A percentile compares a stretch with the other conserved stretches of the same genome.
Evolutionary conservation across 2,329 filamentous ascomycete genomes (phyloP).

Genomic region (Diplodia sapinea): DNA sequence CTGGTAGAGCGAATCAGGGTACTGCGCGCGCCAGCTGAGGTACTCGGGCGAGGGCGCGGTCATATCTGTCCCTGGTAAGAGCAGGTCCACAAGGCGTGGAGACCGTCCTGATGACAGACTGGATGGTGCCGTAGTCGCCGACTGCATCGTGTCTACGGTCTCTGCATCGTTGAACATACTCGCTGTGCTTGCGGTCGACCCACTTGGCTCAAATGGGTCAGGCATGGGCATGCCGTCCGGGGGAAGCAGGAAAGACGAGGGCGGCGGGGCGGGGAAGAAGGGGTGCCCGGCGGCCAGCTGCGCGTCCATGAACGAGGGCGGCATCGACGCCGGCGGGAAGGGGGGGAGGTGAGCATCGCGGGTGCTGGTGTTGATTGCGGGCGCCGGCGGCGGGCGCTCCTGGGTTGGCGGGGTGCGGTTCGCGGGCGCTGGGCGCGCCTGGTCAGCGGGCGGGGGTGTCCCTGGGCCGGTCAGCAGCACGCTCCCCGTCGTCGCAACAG

Average conservation of each 20-base stretch:
- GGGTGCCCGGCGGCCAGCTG: slow-evolving; percentile 31
- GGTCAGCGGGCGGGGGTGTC: slow-evolving; percentile 31
- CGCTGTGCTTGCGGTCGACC: slow-evolving; percentile 43
- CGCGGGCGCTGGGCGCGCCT: not conserved
- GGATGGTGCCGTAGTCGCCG: slow-evolving; percentile 42
- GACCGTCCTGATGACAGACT: slow-evolving; percentile 54
- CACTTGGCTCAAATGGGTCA: slow-evolving; percentile 43
- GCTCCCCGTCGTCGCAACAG: not conserved
- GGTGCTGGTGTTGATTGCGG: slow-evolving; percentile 12
- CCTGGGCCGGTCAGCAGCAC: slow-evolving; percentile 32
- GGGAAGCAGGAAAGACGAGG: slow-evolving; percentile 38
- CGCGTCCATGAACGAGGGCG: slow-evolving; percentile 25
- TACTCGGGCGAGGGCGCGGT: slow-evolving; percentile 50
- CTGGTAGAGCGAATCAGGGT: slow-evolving; percentile 44
- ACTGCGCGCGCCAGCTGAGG: slow-evolving; percentile 42
- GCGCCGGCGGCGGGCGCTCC: slow-evolving; percentile 9
- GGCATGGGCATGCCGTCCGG: slow-evolving; percentile 39
- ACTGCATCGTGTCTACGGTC: slow-evolving; percentile 38
- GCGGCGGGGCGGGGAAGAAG: slow-evolving; percentile 31
- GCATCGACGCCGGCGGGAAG: not conserved
- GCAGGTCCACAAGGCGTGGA: slow-evolving; percentile 55
- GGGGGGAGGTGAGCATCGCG: slow-evolving; percentile 21
- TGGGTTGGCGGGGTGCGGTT: slow-evolving; percentile 26
- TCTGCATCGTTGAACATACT: slow-evolving; percentile 48
- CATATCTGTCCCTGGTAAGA: slow-evolving; percentile 57